phyloP scores from a whole-genome alignment of 2,329 filamentous ascomycete genomes.

The Pseudocercospora fuligena region DNA sequence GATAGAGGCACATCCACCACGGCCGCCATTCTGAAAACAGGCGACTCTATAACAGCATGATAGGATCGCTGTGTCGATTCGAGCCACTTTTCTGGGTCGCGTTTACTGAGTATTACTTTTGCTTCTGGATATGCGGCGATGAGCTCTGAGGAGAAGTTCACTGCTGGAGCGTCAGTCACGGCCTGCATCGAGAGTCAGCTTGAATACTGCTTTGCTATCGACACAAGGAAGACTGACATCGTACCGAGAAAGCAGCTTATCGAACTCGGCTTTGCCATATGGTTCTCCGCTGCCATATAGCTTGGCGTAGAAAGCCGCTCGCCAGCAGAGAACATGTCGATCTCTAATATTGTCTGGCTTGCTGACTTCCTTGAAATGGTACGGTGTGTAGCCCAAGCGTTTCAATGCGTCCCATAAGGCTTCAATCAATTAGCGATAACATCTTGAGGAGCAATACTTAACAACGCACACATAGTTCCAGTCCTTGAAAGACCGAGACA shows the following conservation, averaged over 20 bases:
- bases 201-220: neutral
- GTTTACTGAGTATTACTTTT: conserved; percentile 65
- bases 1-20: conserved; percentile 10
- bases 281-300: conserved; percentile 12
- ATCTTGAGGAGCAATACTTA: neutral
- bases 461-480: conserved; percentile 18
- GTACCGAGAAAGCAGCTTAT: conserved; percentile 15
- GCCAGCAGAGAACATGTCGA: conserved; percentile 17
- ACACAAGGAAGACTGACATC: conserved; percentile 9
- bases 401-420: conserved; percentile 17
- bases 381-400: conserved; percentile 14
- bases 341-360: conserved; percentile 11
- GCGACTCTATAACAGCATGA: conserved; percentile 14
- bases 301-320: conserved; percentile 18
- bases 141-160: conserved; percentile 39
- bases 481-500: conserved; percentile 23
- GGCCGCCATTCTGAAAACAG: conserved; percentile 14
- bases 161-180: conserved; percentile 12
- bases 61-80: conserved; percentile 14
- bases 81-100: conserved; percentile 45
- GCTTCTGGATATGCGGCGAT: conserved; percentile 66
- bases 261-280: conserved; percentile 12
- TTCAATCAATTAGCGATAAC: neutral
- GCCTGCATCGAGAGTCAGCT: neutral
- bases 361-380: conserved; percentile 20